Evolutionary conservation across 805 yeast genomes (phyloP).

Genomic region (Sungouiozyma ichnusensis): DNA sequence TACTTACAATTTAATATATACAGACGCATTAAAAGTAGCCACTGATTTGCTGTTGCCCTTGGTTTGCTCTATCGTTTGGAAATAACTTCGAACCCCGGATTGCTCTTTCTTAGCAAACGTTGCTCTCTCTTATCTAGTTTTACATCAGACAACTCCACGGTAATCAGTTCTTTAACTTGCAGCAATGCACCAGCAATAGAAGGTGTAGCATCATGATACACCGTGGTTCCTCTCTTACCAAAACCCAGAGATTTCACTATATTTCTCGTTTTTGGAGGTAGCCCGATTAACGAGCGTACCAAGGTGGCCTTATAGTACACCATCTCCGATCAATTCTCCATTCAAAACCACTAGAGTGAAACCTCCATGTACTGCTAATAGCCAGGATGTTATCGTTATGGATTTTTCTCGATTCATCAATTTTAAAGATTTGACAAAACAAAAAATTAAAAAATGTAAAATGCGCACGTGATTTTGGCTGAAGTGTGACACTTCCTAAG

Average conservation of each 20-base stretch:
- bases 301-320: constrained; percentile 60
- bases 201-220: constrained; percentile 64
- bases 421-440: too few relatives aligned
- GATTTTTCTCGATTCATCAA: too few relatives aligned
- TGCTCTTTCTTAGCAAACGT: constrained; percentile 45
- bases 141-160: constrained; percentile 60
- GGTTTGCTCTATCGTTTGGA: not conserved
- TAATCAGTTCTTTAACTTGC: constrained; percentile 74
- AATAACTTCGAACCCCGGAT: constrained; percentile 49
- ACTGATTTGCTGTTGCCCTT: not conserved
- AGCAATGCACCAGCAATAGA: constrained; percentile 78
- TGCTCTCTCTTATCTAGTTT: constrained; percentile 42
- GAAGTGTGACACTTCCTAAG: not conserved
- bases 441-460: too few relatives aligned
- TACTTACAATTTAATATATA: not conserved
- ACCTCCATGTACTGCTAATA: too few relatives aligned
- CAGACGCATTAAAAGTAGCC: not conserved
- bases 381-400: too few relatives aligned
- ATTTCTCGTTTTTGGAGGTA: constrained; percentile 56
- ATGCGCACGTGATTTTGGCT: not conserved
- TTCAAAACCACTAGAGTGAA: not conserved
- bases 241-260: constrained; percentile 69
- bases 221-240: constrained; percentile 58
- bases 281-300: constrained; percentile 73
- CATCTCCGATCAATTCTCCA: constrained; percentile 14